phyloP scores from a whole-genome alignment of 495 filamentous ascomycete genomes.

The Hypomontagnella monticulosa region DNA sequence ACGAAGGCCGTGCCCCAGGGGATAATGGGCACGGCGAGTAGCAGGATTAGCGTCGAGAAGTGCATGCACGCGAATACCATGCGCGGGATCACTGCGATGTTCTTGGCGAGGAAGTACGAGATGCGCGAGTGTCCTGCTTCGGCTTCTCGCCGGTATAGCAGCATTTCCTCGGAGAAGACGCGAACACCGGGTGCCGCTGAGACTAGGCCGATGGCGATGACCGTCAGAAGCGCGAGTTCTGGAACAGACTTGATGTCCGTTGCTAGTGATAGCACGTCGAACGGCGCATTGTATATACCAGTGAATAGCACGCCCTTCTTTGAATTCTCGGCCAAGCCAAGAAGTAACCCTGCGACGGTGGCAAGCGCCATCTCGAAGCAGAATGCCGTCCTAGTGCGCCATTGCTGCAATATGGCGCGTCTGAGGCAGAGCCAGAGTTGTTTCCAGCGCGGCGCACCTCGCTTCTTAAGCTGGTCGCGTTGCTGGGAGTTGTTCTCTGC shows the following conservation, averaged over 20 bases:
- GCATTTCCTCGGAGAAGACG: constrained; percentile 66
- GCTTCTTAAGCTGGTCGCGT: constrained; percentile 46
- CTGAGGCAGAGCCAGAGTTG: constrained; percentile 60
- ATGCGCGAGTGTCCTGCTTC: constrained; percentile 62
- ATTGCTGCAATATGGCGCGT: constrained; percentile 64
- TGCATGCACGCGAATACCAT: constrained; percentile 63
- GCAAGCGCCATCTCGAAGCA: constrained; percentile 63
- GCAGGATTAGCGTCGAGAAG: constrained; percentile 61
- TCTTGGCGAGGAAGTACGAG: constrained; percentile 68
- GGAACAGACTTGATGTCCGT: constrained; percentile 59
- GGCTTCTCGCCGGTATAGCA: constrained; percentile 62
- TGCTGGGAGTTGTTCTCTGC: constrained; percentile 39
- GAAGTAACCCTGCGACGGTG: constrained; percentile 60
- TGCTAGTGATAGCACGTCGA: constrained; percentile 60
- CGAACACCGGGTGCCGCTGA: constrained; percentile 63
- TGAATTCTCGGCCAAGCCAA: constrained; percentile 61
- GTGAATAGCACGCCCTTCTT: constrained; percentile 62
- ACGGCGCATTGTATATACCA: constrained; percentile 60
- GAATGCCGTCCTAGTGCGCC: constrained; percentile 57
- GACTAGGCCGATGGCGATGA: constrained; percentile 64
- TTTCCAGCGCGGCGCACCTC: constrained; percentile 57
- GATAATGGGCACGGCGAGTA: constrained; percentile 62
- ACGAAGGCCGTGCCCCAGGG: constrained; percentile 54
- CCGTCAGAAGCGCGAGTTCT: constrained; percentile 59
- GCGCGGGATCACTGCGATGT: constrained; percentile 56